phyloP scores from a whole-genome alignment of 2,329 filamentous ascomycete genomes.

The Metarhizium robertsii region DNA sequence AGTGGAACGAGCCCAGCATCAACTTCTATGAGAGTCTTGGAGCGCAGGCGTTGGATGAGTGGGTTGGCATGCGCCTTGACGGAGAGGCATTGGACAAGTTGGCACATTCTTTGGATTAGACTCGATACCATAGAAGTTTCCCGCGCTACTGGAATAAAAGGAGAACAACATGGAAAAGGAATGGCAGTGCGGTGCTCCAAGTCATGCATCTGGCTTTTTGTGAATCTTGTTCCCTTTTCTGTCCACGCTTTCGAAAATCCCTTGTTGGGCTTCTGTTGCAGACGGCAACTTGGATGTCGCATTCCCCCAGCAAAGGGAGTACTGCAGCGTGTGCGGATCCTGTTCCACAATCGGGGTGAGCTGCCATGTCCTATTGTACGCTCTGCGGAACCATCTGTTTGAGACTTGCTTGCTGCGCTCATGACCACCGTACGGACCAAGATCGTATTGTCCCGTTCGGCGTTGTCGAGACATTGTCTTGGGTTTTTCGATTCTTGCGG shows the following conservation, averaged over 20 bases:
- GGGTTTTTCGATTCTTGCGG: constrained; percentile 27
- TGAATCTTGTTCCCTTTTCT: constrained; percentile 13
- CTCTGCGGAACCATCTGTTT: constrained; percentile 34
- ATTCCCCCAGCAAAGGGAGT: constrained; percentile 38
- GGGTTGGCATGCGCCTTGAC: constrained; percentile 69
- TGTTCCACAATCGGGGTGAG: constrained; percentile 32
- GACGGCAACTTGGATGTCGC: constrained; percentile 15
- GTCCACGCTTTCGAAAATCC: constrained; percentile 40
- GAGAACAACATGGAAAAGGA: background rate
- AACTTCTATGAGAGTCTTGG: constrained; percentile 72
- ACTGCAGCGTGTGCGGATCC: constrained; percentile 18
- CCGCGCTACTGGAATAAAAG: background rate
- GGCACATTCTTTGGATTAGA: constrained; percentile 32
- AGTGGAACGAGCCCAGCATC: constrained; percentile 89
- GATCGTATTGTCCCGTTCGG: constrained; percentile 25
- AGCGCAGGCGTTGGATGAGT: constrained; percentile 57
- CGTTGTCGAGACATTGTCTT: constrained; percentile 22
- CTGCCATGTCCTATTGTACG: constrained; percentile 38
- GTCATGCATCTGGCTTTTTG: constrained; percentile 5
- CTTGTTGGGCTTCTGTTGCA: constrained; percentile 24
- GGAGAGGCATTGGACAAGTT: constrained; percentile 54
- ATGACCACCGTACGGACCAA: constrained; percentile 27
- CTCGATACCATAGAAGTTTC: background rate
- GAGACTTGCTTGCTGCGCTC: constrained; percentile 23
- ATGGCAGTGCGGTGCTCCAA: background rate